Evolutionary conservation across 257 asterid genomes (phyloP).

Genomic region (Rehmannia glutinosa): DNA sequence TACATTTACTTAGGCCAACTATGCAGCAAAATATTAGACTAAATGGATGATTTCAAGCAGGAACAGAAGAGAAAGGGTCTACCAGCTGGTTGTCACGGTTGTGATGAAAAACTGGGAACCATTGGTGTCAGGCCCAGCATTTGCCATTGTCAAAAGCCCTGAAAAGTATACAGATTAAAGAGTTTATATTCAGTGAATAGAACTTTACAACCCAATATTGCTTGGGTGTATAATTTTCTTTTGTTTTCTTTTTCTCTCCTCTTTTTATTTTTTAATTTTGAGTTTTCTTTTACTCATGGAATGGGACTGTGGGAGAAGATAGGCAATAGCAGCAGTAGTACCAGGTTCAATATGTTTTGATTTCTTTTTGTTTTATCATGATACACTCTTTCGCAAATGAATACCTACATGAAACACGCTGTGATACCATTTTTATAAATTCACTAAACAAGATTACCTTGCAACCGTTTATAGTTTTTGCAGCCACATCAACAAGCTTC

Average conservation of each 20-base stretch:
- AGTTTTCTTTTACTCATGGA: background rate
- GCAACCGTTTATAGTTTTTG: constrained; percentile 35
- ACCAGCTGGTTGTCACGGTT: too few species aligned
- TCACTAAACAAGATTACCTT: constrained; percentile 13
- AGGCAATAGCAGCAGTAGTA: constrained; percentile 23
- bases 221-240: background rate
- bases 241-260: background rate
- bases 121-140: constrained; percentile 81
- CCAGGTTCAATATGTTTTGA: constrained; percentile 96
- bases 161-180: constrained; percentile 12
- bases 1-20: too few species aligned
- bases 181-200: background rate
- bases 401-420: too few species aligned
- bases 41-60: too few species aligned
- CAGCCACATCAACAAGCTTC: constrained; percentile 96
- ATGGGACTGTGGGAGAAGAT: background rate
- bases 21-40: too few species aligned
- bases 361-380: too few species aligned
- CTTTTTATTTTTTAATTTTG: background rate
- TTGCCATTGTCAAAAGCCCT: constrained; percentile 88
- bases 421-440: constrained; percentile 8
- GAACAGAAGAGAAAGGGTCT: too few species aligned
- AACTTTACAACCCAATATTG: background rate
- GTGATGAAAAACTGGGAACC: too few species aligned
- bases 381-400: too few species aligned